Evolutionary conservation across 306 rosid species (phyloP), one percentile per base, ranked within the genome.

Genomic region (Prunus mira): DNA sequence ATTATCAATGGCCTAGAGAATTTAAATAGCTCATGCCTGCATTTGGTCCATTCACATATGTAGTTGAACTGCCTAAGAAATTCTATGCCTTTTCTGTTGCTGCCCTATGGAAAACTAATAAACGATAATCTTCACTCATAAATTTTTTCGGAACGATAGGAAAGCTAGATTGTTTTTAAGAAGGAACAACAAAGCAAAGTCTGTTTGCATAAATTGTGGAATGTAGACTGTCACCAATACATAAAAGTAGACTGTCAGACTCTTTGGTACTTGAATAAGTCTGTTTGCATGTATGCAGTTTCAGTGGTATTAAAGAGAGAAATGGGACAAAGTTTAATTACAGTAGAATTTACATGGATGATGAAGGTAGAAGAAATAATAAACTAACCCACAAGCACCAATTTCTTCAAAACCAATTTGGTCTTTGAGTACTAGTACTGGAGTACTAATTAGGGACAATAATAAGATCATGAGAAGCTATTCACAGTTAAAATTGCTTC

Each of bases 321-420:
- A 28, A 12, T 58, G 65, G 12, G 65, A 58, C 34, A 58, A 58
- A 22, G 34, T 25, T 58, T 58, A 24, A 58, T 25, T 58, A 58
- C 65, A 58, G 65, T 71, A 32, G 51, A 58, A 34, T 54, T 57
- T 54, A 71, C 51, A 71, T 62, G 76, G n/a, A 70, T 49, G 60
- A 25, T 34, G 41, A 12, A 28, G 27, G 13, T 19, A 6, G 13
- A 71, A 38, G 13, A 55, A 7, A 38, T 13, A 19, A 22, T 32
- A 32, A 32, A 5, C 38, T 32, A 32, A 12, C 30, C 65, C 52
- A 38, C 54, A 56, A 38, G 66, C 54, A 72, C 54, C 43, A 20
- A 1, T 58, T 18, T 20, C 13, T 11, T 47, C 66, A 12, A 72
- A 43, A 72, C 9, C 15, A 54, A 34, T 62, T 34, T 38, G 22